phyloP scores from a whole-genome alignment of 805 yeast species.

The Yamadazyma philogaea region DNA sequence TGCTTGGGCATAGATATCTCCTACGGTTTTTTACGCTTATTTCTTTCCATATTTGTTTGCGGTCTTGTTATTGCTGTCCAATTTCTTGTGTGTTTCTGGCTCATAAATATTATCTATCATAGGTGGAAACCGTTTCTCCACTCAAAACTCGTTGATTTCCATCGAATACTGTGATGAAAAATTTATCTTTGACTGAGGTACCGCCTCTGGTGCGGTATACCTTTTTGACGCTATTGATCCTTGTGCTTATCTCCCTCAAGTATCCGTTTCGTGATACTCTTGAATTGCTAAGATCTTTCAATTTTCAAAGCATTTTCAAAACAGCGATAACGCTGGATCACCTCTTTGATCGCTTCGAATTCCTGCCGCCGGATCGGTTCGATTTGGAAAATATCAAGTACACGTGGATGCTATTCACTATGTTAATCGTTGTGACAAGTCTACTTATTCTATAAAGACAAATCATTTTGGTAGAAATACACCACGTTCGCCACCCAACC shows the following conservation, averaged over 20 bases:
- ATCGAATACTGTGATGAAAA: background rate
- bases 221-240: background rate
- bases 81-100: constrained; percentile 8
- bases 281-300: background rate
- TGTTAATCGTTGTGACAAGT: constrained; percentile 6
- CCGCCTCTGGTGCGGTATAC: background rate
- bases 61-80: constrained; percentile 3
- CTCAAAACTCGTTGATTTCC: constrained; percentile 1
- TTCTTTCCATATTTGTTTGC: constrained; percentile 10
- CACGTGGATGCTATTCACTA: constrained; percentile 17
- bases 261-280: constrained; percentile 4
- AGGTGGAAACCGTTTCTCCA: constrained; percentile 11
- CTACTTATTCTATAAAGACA: constrained; percentile 1
- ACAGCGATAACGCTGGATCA: constrained; percentile 2
- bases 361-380: constrained; percentile 30
- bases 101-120: constrained; percentile 1
- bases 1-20: constrained; percentile 12
- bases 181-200: background rate
- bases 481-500: background rate
- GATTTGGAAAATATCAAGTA: constrained; percentile 21
- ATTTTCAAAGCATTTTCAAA: background rate
- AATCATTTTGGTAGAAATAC: too few relatives aligned
- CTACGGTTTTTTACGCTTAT: constrained; percentile 14
- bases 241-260: constrained; percentile 1
- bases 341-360: constrained; percentile 20